Base-by-base conservation (phyloP, 2,329 filamentous ascomycete species). In the Trichoderma lentiforme region DNA sequence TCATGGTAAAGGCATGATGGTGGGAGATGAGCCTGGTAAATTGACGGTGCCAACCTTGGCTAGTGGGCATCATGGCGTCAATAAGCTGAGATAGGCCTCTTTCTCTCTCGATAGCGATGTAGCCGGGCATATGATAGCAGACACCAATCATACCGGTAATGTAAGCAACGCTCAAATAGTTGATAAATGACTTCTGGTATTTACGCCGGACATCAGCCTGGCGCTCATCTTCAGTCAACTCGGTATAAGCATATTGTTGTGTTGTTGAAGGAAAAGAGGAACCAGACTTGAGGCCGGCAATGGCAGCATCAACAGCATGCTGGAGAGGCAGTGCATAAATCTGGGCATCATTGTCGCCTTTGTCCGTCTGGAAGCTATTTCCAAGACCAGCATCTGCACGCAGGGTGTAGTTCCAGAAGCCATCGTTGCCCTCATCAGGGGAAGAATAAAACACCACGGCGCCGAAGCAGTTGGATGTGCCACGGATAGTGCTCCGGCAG, bases 381-480 rank as follows among this genome's bases (percentile, higher is more conserved):
- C 87, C 87, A 58, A 92, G 83, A 1, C 86, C 84, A 4, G 75
- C 70, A 86, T 94, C 92, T 2, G 88, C 88, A 69, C 91, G 83
- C 18, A 94, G 82, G 0, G 91, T 92, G 78, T 94, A 94, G 80
- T 93, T 93, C 92, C 92, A 94, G 12, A 75, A 72, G 6, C 76
- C 77, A 4, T 76, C 75, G 0, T 64, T 51, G 30, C 90, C 90
- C 78, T 93, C 89, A 0, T 81, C 84, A 0, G 92, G 91, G 2
- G 91, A 93, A 1, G 90, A 89, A 71, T 90, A 84, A 79, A 97
- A 95, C 8, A 90, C 86, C 4, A 91, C 88, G 3, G 91, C 93
- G 8, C 89, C 92, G 78, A 90, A 93, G 81, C 93, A 96, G 4
- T 84, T 84, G 2, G 91, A 92, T 2, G 91, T 89, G 9, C 92